These are phyloP conservation scores for Cyberlindnera bimundalis DNA, from an alignment of 805 yeast genomes.

Conservation along the genomic window DNA sequence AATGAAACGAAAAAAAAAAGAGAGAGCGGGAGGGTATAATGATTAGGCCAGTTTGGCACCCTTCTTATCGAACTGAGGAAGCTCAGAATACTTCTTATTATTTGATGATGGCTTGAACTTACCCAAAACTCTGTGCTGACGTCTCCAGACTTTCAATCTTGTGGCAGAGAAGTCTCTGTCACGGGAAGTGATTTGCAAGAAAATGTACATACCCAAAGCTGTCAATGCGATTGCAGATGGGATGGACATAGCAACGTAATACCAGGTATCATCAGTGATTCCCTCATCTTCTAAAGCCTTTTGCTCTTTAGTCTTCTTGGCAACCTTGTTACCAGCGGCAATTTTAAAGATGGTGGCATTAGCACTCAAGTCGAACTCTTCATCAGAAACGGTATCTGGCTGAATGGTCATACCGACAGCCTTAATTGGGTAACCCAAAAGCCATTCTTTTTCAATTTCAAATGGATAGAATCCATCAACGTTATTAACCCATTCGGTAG, in stretches of 20 bases:
- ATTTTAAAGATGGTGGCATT: slow-evolving; percentile 50
- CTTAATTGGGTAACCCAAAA: slow-evolving; percentile 26
- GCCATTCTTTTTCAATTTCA: slow-evolving; percentile 61
- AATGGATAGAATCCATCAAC: slow-evolving; percentile 63
- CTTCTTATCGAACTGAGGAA: slow-evolving; percentile 35
- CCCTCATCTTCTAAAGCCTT: slow-evolving; percentile 43
- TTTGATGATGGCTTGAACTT: slow-evolving; percentile 34
- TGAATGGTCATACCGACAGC: slow-evolving; percentile 61
- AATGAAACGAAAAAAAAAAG: background rate
- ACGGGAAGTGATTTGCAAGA: slow-evolving; percentile 51
- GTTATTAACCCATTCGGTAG: slow-evolving; percentile 68
- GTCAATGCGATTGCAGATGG: slow-evolving; percentile 64
- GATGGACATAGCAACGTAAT: slow-evolving; percentile 62
- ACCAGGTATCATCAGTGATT: slow-evolving; percentile 43
- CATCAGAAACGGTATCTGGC: slow-evolving; percentile 62
- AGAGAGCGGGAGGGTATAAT: background rate
- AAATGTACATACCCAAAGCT: slow-evolving; percentile 60
- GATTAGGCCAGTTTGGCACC: slow-evolving; percentile 3
- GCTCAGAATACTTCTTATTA: slow-evolving; percentile 38
- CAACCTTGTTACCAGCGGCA: slow-evolving; percentile 39
- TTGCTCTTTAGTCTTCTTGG: slow-evolving; percentile 40
- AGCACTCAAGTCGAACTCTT: slow-evolving; percentile 54
- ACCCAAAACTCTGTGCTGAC: slow-evolving; percentile 38
- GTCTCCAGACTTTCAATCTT: slow-evolving; percentile 33
- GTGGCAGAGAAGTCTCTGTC: slow-evolving; percentile 52